phyloP scores from a whole-genome alignment of 768 basidiomycete species.

The Lactarius evosmus region DNA sequence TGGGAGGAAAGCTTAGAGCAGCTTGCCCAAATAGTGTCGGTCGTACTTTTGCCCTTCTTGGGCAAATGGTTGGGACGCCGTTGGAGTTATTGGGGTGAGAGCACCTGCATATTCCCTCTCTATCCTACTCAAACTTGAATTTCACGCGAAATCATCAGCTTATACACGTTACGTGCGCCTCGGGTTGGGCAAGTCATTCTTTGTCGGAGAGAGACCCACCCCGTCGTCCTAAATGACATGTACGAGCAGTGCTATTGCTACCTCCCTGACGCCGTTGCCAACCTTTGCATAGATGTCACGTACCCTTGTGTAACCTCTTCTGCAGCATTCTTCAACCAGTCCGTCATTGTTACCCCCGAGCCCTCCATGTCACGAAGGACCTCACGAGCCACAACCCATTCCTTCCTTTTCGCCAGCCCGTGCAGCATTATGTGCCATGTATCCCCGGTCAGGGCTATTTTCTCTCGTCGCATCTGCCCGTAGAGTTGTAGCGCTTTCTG shows the following conservation, averaged over 20 bases:
- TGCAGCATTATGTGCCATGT: conserved; percentile 78
- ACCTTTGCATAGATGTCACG: conserved; percentile 10
- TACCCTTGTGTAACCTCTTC: conserved; percentile 27
- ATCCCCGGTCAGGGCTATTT: conserved; percentile 49
- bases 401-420: conserved; percentile 54
- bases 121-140: conserved; percentile 6
- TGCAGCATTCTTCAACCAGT: conserved; percentile 35
- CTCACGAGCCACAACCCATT: conserved; percentile 59
- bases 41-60: conserved; percentile 79
- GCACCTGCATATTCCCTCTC: conserved; percentile 20
- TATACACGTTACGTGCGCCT: conserved; percentile 68
- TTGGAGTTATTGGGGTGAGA: conserved; percentile 82
- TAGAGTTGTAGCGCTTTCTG: conserved; percentile 56
- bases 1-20: conserved; percentile 91
- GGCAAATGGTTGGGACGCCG: conserved; percentile 87
- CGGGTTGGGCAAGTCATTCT: conserved; percentile 62
- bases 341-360: conserved; percentile 50
- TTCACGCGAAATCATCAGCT: conserved; percentile 40
- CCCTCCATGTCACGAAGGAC: conserved; percentile 59
- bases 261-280: neutral
- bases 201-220: conserved; percentile 43
- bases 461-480: conserved; percentile 53
- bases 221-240: conserved; percentile 9
- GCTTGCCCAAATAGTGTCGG: conserved; percentile 72
- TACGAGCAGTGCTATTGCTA: conserved; percentile 8